A percentile compares a stretch with the other conserved stretches of the same genome.
Conservation (phyloP, 352 stramenopile species). For the Globisporangium paroecandrum region DNA sequence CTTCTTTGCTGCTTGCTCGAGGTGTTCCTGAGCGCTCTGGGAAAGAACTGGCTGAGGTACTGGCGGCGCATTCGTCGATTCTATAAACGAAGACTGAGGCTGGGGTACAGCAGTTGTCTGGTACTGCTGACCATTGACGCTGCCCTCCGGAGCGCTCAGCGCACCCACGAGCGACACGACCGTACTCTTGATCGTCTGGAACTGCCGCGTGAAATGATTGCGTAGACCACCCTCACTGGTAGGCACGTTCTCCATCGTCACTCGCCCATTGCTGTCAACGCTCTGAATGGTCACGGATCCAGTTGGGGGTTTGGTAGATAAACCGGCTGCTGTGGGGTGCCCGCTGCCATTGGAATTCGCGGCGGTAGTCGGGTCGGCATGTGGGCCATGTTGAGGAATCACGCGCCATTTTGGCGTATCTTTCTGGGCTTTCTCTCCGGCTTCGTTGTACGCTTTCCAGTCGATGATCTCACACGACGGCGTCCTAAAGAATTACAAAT, state of each 20-base stretch:
- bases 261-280: constrained; percentile 4
- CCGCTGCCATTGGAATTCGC: constrained; percentile 3
- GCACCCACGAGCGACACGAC: constrained; percentile 43
- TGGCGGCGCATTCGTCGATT: not conserved
- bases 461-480: constrained; percentile 79
- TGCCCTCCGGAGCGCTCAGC: constrained; percentile 20
- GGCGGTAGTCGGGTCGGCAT: constrained; percentile 33
- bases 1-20: constrained; percentile 37
- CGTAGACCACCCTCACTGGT: constrained; percentile 24
- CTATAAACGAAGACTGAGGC: not conserved
- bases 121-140: constrained; percentile 1
- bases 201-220: constrained; percentile 36
- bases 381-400: constrained; percentile 73
- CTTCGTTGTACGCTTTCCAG: constrained; percentile 85
- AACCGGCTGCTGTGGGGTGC: not conserved
- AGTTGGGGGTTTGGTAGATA: constrained; percentile 27
- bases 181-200: constrained; percentile 49
- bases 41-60: constrained; percentile 10
- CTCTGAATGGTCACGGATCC: constrained; percentile 6
- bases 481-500: constrained; percentile 21
- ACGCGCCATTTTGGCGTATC: constrained; percentile 67
- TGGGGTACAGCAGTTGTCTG: constrained; percentile 2
- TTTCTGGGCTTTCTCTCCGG: constrained; percentile 55
- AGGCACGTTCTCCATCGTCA: constrained; percentile 9
- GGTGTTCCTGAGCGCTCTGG: constrained; percentile 41